Conservation (phyloP, 805 yeast genomes). For the Phaffomyces opuntiae region DNA sequence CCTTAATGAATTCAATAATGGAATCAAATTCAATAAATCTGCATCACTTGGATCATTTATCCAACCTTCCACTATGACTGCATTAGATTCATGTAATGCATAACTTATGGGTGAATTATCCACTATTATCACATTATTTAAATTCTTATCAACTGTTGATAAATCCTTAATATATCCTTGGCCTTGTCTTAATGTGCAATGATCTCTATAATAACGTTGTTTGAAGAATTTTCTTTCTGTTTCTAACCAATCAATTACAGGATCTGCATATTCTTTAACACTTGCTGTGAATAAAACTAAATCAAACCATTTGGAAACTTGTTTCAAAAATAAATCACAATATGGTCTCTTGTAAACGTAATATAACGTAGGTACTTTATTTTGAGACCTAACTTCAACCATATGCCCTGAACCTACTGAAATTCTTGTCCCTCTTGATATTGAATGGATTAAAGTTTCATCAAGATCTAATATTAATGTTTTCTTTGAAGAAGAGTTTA, state of each 20-base stretch:
- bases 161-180: conserved; percentile 84
- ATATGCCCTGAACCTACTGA: conserved; percentile 43
- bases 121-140: conserved; percentile 64
- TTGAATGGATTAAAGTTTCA: conserved; percentile 90
- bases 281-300: conserved; percentile 92
- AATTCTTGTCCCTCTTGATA: conserved; percentile 49
- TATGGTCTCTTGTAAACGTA: conserved; percentile 88
- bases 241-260: conserved; percentile 90
- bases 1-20: conserved; percentile 69
- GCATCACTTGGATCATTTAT: conserved; percentile 90
- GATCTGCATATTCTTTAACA: conserved; percentile 92
- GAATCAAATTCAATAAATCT: conserved; percentile 74
- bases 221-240: conserved; percentile 46
- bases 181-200: conserved; percentile 72
- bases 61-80: conserved; percentile 95
- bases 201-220: conserved; percentile 66
- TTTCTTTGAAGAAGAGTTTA: conserved; percentile 40
- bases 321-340: conserved; percentile 76
- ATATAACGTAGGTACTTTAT: conserved; percentile 71
- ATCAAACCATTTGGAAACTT: conserved; percentile 81
- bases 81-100: conserved; percentile 77
- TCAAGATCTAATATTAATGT: conserved; percentile 84
- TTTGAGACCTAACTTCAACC: conserved; percentile 71
- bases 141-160: conserved; percentile 40
- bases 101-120: conserved; percentile 94